Base-by-base conservation (phyloP, 108 stramenopile species). In the Nitzschia sp. region DNA sequence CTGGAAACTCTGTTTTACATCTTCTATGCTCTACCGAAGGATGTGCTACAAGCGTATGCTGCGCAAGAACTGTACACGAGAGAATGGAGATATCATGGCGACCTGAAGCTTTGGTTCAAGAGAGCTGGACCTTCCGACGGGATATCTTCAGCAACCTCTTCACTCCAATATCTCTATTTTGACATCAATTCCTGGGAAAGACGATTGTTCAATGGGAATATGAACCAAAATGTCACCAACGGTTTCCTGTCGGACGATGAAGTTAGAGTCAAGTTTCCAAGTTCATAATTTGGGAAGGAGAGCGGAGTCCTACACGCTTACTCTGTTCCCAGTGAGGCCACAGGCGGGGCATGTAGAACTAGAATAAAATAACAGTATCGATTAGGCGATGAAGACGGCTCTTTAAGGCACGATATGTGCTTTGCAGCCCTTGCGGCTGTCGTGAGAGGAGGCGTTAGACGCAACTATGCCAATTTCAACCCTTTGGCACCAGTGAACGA, bases 1-100 rank as follows among this genome's bases (percentile, higher is more conserved):
- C 84, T 93, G 32, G 98, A 99, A 83, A 99, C 97, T n/a, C 79
- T 99, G 51, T 97, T 99, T 81, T 98, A 99, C 83, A 96, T 98
- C 74, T 99, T 99, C 79, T 99, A 99, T 66, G 95, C 92, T 45
- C 74, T 99, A 65, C 98, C 98, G 58, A 94, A 90, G 80, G 98
- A 99, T 68, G 93, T 89, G 3, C 79, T 97, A 56, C 98, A 99
- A 82, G 97, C 97, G 8, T 96, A 95, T 59, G 90, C 96, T 45
- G 98, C 98, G n/a, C 95, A 97, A 70, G 98, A 99, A 77, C 87
- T 99, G 31, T 98, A 99, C 85, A 80, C 83, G 46, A 84, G 97
- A 56, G 96, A 98, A 45, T 99, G 98, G 98, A 89, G 92, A 71
- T 99, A 95, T 80, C 97, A 99, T 64, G 85, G 68, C 8, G 98